Conservation (phyloP, 805 yeast species). For the Cyberlindnera euphorbiiphila region DNA sequence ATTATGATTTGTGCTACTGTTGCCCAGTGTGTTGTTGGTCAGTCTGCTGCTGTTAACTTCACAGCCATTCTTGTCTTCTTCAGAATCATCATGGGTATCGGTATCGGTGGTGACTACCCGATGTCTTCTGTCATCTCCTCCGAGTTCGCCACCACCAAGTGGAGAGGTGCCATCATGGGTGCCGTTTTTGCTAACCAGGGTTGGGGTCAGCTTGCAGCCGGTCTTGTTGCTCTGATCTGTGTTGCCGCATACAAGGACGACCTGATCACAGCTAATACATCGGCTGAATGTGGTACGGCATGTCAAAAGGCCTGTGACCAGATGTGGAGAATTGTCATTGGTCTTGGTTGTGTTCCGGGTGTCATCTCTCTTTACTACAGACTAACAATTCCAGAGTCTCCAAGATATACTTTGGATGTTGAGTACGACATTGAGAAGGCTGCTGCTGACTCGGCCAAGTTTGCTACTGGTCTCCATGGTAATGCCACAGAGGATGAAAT, state of each 20-base stretch:
- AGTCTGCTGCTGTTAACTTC: constrained; percentile 66
- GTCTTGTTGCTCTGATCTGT: constrained; percentile 73
- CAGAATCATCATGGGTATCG: constrained; percentile 90
- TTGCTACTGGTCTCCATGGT: constrained; percentile 47
- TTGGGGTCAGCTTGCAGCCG: constrained; percentile 89
- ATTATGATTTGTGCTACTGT: constrained; percentile 78
- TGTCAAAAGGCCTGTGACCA: constrained; percentile 83
- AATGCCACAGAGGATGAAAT: constrained; percentile 43
- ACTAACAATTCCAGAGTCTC: constrained; percentile 92
- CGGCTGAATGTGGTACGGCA: constrained; percentile 56
- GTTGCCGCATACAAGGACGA: constrained; percentile 73
- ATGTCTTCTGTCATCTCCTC: constrained; percentile 89
- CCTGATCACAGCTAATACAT: constrained; percentile 48
- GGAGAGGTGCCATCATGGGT: constrained; percentile 98
- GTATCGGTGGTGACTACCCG: constrained; percentile 97
- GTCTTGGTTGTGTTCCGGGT: constrained; percentile 91
- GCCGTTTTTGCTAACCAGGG: constrained; percentile 97
- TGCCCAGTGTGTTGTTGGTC: constrained; percentile 71
- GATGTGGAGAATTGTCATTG: constrained; percentile 91
- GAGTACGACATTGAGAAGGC: constrained; percentile 53
- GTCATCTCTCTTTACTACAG: constrained; percentile 80
- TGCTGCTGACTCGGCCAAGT: constrained; percentile 52
- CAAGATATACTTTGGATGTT: constrained; percentile 84
- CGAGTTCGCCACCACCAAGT: constrained; percentile 88
- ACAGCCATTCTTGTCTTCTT: constrained; percentile 70